Base-by-base conservation (phyloP, 179 eudicot genomes). In the Drosera spatulata region DNA sequence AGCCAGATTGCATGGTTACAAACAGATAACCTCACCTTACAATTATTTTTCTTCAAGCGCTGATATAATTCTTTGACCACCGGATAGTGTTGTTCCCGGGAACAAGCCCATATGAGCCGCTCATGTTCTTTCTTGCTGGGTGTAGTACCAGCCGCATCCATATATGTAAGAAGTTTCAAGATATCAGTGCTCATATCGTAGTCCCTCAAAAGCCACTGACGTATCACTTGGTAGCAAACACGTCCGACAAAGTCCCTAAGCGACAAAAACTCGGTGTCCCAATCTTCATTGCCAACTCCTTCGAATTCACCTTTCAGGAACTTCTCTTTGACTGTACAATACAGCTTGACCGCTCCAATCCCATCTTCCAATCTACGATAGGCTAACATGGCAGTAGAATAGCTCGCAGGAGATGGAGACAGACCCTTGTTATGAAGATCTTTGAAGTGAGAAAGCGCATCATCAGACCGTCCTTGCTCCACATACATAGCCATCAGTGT, bases 1-100 rank as follows among this genome's bases (percentile, higher is more conserved):
- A 93, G 65, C 99, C 99, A 93, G 58, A 88, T 93, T 62, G 83
- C 70, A 69, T 93, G 99, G 49, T 93, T 93, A 77, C 97, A 93
- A 5, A 90, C 91, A 2, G 97, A 89, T 73, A 93, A 67, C 63
- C 95, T 93, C 55, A 93, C 83, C n/a, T 77, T 81, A 2, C 78
- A 63, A 12, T 73, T 55, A 40, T 55, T 72, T 59, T 86, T 93
- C 78, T 94, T 74, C 67, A 93, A 78, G 72, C 95, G 77, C 49
- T 43, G 66, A 61, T 93, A 93, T 61, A 93, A 52, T 61, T 93
- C 99, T 72, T 79, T 89, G 14, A 74, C 95, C 51, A 93, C 93
- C 1, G 68, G 61, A 61, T 75, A 75, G 58, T 89, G 99, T 56
- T 89, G 97, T 58, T 80, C 95, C 39, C 85, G 79, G 0, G 97